Evolutionary conservation across 768 basidiomycete species (phyloP).

Genomic region (Chlorophyllum brunneum): DNA sequence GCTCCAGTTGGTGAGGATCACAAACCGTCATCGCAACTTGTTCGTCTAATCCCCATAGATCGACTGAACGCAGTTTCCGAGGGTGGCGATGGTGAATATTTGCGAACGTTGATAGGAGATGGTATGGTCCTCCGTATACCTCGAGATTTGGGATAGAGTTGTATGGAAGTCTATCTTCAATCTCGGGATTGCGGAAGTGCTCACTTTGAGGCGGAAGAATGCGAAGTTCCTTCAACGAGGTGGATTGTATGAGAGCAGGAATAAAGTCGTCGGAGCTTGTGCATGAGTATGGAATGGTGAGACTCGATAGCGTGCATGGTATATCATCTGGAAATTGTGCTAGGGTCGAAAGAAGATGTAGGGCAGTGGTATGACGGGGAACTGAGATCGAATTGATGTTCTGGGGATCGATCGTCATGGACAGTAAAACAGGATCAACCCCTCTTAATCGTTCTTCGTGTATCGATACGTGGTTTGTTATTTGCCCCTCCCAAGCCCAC

Average conservation of each 20-base stretch:
- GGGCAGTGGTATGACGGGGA: slow-evolving; percentile 28
- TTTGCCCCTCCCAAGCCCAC: slow-evolving; percentile 33
- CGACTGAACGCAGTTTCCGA: slow-evolving; percentile 19
- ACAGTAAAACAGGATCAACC: slow-evolving; percentile 23
- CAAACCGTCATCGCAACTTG: slow-evolving; percentile 17
- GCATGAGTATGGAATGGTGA: slow-evolving; percentile 16
- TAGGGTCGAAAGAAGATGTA: slow-evolving; percentile 24
- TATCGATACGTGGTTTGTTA: slow-evolving; percentile 30
- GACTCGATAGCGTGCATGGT: background rate
- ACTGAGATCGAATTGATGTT: slow-evolving; percentile 27
- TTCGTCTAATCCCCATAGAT: slow-evolving; percentile 28
- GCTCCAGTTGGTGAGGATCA: slow-evolving; percentile 19
- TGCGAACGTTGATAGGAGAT: slow-evolving; percentile 17
- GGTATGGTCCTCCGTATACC: slow-evolving; percentile 27
- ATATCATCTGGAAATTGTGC: background rate
- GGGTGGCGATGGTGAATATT: slow-evolving; percentile 13
- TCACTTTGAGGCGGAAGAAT: slow-evolving; percentile 28
- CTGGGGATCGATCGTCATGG: slow-evolving; percentile 25
- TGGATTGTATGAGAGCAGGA: background rate
- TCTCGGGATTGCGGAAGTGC: slow-evolving; percentile 15
- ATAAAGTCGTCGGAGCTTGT: slow-evolving; percentile 12
- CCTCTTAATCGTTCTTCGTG: slow-evolving; percentile 28
- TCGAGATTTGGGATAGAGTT: slow-evolving; percentile 20
- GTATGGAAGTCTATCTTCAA: slow-evolving; percentile 15
- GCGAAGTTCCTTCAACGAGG: slow-evolving; percentile 23